These are phyloP conservation scores for Ogataea henricii DNA, from an alignment of 805 yeast genomes.

Conservation along the genomic window DNA sequence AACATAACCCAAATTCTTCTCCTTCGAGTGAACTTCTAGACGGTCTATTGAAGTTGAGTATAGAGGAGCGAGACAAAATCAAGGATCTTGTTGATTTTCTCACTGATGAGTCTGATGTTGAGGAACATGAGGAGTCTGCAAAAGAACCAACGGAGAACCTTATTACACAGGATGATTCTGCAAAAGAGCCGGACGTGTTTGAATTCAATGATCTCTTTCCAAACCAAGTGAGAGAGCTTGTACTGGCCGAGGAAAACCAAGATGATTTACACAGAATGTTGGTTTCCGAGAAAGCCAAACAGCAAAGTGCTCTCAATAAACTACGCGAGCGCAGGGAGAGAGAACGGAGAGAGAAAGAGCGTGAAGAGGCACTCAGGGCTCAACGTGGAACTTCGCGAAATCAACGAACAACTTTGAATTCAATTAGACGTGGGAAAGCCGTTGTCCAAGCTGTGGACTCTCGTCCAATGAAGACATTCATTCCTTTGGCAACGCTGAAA, in stretches of 20 bases:
- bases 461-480: background rate
- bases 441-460: background rate
- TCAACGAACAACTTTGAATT: background rate
- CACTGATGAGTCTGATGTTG: background rate
- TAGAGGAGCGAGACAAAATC: conserved; percentile 4
- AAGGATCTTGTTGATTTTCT: conserved; percentile 7
- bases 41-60: background rate
- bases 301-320: background rate
- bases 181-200: background rate
- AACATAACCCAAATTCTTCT: no score
- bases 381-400: background rate
- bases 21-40: background rate
- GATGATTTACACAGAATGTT: conserved; percentile 15
- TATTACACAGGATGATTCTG: background rate
- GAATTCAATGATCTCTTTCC: conserved; percentile 11
- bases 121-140: background rate
- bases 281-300: conserved; percentile 14
- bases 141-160: background rate
- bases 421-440: background rate
- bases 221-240: conserved; percentile 19
- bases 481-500: background rate
- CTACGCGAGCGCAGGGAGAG: background rate
- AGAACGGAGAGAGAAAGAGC: background rate
- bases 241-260: conserved; percentile 8
- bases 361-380: background rate